Conservation (phyloP, 257 asterid genomes). For the Oldenlandia corymbosa region DNA sequence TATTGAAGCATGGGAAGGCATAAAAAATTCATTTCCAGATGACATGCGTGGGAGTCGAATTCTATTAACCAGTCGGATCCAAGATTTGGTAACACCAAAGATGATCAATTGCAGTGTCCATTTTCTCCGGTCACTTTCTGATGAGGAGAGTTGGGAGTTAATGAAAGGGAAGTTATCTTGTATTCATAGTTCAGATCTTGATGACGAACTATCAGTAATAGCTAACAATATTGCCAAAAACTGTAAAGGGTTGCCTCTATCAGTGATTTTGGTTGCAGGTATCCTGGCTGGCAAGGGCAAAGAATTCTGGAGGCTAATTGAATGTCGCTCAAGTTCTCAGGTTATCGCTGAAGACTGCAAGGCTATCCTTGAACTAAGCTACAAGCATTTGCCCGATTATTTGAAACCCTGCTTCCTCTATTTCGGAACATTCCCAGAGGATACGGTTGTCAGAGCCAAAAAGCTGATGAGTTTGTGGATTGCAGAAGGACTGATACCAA, state of each 20-base stretch:
- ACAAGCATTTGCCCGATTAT: slow-evolving; percentile 4
- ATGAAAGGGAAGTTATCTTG: not conserved
- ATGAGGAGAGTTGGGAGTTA: slow-evolving; percentile 5
- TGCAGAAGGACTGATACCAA: slow-evolving; percentile 3
- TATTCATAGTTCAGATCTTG: not conserved
- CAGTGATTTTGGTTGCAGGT: slow-evolving; percentile 5
- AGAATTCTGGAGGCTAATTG: not conserved
- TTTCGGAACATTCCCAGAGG: slow-evolving; percentile 3
- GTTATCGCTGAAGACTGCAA: slow-evolving; percentile 4
- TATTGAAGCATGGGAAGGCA: slow-evolving; percentile 3
- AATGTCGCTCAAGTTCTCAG: not conserved
- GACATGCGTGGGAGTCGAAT: not conserved
- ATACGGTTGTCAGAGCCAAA: not conserved
- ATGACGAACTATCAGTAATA: not conserved
- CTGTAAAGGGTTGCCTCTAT: slow-evolving; percentile 5
- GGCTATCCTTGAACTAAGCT: slow-evolving; percentile 6
- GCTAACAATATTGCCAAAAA: not conserved
- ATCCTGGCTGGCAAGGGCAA: not conserved
- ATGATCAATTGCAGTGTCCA: slow-evolving; percentile 1
- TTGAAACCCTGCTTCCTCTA: slow-evolving; percentile 7
- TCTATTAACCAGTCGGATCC: slow-evolving; percentile 1
- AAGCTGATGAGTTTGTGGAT: slow-evolving; percentile 7
- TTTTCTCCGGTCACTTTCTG: not conserved
- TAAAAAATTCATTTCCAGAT: slow-evolving; percentile 1
- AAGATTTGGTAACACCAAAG: not conserved